A percentile compares a stretch with the other conserved stretches of the same genome.
Conservation (phyloP, 208 protist genomes). For the Vickermania spadyakhi region DNA sequence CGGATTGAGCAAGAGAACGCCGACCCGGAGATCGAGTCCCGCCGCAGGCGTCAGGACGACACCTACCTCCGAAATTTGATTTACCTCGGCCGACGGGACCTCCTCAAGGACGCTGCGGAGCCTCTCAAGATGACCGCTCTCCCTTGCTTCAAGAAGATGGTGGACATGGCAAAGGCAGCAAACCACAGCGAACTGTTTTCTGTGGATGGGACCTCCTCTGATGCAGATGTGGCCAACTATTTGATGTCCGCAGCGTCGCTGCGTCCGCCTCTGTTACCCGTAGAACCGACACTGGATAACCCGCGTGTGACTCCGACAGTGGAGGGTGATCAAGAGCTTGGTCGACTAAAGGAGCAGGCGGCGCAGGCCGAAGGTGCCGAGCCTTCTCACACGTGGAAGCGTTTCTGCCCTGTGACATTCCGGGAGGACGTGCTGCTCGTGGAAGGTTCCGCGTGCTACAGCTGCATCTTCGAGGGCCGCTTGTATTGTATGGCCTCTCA, state of each 20-base stretch:
- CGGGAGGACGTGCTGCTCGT: constrained; percentile 52
- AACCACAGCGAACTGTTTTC: constrained; percentile 12
- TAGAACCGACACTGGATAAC: constrained; percentile 4
- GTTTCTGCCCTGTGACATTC: constrained; percentile 78
- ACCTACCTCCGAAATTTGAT: constrained; percentile 3
- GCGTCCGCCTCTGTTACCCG: constrained; percentile 21
- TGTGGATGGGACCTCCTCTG: constrained; percentile 19
- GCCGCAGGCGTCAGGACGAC: background rate
- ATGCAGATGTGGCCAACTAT: constrained; percentile 20
- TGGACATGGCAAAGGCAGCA: constrained; percentile 8
- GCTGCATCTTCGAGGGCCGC: constrained; percentile 44
- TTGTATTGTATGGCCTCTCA: constrained; percentile 55
- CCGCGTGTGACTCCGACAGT: constrained; percentile 1
- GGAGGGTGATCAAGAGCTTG: constrained; percentile 26
- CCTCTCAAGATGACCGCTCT: background rate
- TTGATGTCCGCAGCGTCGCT: constrained; percentile 36
- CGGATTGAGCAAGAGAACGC: constrained; percentile 11
- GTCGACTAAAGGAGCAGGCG: constrained; percentile 21
- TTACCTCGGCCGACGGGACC: constrained; percentile 1
- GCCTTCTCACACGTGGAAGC: constrained; percentile 48
- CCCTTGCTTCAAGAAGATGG: constrained; percentile 15
- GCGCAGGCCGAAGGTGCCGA: constrained; percentile 16
- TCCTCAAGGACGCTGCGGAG: constrained; percentile 1
- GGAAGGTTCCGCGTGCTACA: constrained; percentile 55
- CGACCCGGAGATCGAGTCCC: background rate